phyloP scores from a whole-genome alignment of 176 grass and related monocot genomes.

The Stipa capillata region DNA sequence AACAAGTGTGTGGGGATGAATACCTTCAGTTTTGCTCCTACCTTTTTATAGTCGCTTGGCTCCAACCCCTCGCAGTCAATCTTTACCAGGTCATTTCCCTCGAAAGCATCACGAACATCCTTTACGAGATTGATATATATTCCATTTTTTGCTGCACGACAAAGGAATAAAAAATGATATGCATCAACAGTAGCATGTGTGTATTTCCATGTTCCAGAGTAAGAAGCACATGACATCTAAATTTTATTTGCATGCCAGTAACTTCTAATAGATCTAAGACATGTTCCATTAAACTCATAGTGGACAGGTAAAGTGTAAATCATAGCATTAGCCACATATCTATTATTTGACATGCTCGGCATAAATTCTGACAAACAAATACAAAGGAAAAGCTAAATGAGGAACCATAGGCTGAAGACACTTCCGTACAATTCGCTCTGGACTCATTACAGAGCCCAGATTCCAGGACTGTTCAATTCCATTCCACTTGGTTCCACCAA shows the following conservation, averaged over 20 bases:
- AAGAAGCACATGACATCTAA: neutral
- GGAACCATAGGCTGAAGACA: neutral
- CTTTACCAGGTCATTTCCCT: constrained; percentile 73
- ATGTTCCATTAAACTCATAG: neutral
- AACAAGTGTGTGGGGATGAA: neutral
- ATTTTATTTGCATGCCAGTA: neutral
- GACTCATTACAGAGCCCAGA: too few relatives aligned
- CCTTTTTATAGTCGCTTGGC: constrained; percentile 98
- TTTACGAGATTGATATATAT: constrained; percentile 92
- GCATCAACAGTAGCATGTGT: neutral
- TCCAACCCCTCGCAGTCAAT: constrained; percentile 85
- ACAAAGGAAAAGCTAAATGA: neutral
- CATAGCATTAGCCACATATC: neutral
- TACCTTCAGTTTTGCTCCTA: constrained; percentile 91
- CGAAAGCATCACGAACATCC: constrained; percentile 80
- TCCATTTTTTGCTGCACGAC: constrained; percentile 79
- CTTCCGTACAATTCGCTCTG: neutral
- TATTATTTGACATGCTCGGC: neutral
- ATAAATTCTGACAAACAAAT: neutral
- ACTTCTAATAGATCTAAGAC: neutral
- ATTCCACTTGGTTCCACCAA: too few relatives aligned
- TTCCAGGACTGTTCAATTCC: too few relatives aligned
- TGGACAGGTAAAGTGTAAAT: neutral
- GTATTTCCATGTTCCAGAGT: neutral
- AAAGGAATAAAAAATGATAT: neutral